Percentiles rank a stretch among this genome's conserved stretches.
Evolutionary conservation across 2,329 filamentous ascomycete species (phyloP).

Genomic region (Cercospora sesami): DNA sequence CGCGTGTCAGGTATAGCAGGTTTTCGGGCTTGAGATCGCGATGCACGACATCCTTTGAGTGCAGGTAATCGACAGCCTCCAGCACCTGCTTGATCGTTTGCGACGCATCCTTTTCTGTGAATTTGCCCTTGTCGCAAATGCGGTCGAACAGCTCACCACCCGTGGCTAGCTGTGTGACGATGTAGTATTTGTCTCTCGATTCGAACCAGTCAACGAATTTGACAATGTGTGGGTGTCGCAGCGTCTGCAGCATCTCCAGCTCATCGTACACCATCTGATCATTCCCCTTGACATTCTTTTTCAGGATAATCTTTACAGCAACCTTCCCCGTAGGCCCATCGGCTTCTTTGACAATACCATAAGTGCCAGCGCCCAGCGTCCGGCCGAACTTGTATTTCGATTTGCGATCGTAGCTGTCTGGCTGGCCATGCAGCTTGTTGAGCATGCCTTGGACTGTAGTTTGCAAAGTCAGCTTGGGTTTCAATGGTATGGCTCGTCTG

Average conservation of each 20-base stretch:
- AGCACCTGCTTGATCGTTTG: conserved; percentile 94
- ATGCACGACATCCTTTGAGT: conserved; percentile 93
- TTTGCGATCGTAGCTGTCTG: conserved; percentile 99
- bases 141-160: conserved; percentile 97
- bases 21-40: conserved; percentile 98
- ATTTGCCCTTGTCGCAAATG: conserved; percentile 96
- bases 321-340: conserved; percentile 82
- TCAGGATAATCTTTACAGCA: conserved; percentile 97
- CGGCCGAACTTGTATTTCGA: conserved; percentile 87
- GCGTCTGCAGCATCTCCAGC: conserved; percentile 84
- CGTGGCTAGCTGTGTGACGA: conserved; percentile 92
- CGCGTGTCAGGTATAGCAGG: conserved; percentile 83
- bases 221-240: conserved; percentile 94
- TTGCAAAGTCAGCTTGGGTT: conserved; percentile 25
- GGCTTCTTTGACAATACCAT: conserved; percentile 96
- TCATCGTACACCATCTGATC: conserved; percentile 99
- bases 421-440: conserved; percentile 93
- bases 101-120: conserved; percentile 96
- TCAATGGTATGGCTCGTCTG: conserved; percentile 23
- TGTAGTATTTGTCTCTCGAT: conserved; percentile 99
- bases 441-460: conserved; percentile 61
- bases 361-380: conserved; percentile 93
- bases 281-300: conserved; percentile 98
- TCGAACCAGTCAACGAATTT: conserved; percentile 99
- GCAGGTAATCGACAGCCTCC: conserved; percentile 89